Base-by-base conservation (phyloP, 176 grass and related monocot species). In the Leersia perrieri region DNA sequence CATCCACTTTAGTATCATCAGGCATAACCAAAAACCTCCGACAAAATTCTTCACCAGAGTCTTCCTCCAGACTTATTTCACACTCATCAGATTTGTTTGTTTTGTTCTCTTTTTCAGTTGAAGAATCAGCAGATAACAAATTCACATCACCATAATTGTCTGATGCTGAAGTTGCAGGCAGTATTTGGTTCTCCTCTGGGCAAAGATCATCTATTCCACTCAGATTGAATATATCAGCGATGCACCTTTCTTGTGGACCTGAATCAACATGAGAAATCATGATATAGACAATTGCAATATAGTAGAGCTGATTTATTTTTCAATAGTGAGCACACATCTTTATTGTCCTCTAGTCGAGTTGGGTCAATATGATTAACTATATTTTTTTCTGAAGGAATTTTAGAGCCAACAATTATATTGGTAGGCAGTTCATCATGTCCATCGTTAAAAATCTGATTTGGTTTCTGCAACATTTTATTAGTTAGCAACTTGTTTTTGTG, bases 201-300 rank as follows among this genome's bases (percentile, higher is more conserved):
- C 27, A 14, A 82, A 83, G 3, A 72, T 65, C 33, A 11, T 72
- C 5, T 72, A 70, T 40, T 77, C 57, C 57, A 77, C 30, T n/a
- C 2, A 10, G 31, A 29, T 38, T 51, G n/a, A 35, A 36, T 23
- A 5, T 34, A 53, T 66, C 70, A 55, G 13, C 41, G 66, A 39
- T 25, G 26, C 14, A 23, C 28, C 55, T 39, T 28, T 32, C 64
- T 25, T 41, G 55, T 77, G 73, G 70, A 71, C 66, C 79, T 87
- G 66, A 20, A 80, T 45, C 20, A 75, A 70, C 1, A 4, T 14
- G 13, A 77, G 23, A 18, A 12, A 57, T 22, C 26, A 7, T 41
- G 12, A 68, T 7, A 3, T 33, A 15, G 20, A 18, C 44, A 69
- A 29, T 64, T 32, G 38, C 23, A 38, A 58, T 6, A 66, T 32